Conservation (phyloP, 768 basidiomycete genomes). For the Austroboletus eburneus region DNA sequence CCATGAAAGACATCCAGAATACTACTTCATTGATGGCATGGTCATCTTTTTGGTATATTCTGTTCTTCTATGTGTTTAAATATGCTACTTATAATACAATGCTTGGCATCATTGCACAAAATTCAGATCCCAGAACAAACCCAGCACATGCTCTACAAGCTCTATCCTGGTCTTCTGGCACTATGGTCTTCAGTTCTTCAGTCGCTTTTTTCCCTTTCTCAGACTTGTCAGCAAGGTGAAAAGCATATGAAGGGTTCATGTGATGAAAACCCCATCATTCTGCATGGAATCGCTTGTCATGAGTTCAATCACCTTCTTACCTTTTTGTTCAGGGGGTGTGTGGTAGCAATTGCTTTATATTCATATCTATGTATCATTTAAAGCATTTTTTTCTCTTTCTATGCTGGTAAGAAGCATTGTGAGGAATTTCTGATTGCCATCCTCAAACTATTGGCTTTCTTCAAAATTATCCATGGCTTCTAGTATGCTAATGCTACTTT, state of each 20-base stretch:
- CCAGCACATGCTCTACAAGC: not conserved
- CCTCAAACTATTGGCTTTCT: constrained; percentile 3
- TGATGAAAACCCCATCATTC: constrained; percentile 5
- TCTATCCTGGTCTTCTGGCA: constrained; percentile 2
- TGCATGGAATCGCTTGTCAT: not conserved
- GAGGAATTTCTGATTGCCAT: constrained; percentile 2
- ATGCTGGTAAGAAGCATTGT: constrained; percentile 1
- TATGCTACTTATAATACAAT: not conserved
- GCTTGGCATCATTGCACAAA: not conserved
- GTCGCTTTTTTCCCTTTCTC: not conserved
- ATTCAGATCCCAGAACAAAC: not conserved
- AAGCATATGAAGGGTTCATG: not conserved
- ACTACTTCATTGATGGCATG: too few relatives aligned
- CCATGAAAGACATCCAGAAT: too few relatives aligned
- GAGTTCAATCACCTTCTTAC: constrained; percentile 2
- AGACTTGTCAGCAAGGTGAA: not conserved
- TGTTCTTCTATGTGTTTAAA: too few relatives aligned
- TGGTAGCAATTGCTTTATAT: not conserved
- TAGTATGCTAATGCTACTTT: constrained; percentile 2
- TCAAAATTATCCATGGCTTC: constrained; percentile 3
- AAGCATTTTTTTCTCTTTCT: not conserved
- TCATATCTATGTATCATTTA: not conserved
- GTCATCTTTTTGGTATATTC: too few relatives aligned
- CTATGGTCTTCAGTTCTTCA: not conserved
- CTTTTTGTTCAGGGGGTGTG: not conserved